phyloP scores from a whole-genome alignment of 2,329 filamentous ascomycete species.

The Diaporthe sp. region DNA sequence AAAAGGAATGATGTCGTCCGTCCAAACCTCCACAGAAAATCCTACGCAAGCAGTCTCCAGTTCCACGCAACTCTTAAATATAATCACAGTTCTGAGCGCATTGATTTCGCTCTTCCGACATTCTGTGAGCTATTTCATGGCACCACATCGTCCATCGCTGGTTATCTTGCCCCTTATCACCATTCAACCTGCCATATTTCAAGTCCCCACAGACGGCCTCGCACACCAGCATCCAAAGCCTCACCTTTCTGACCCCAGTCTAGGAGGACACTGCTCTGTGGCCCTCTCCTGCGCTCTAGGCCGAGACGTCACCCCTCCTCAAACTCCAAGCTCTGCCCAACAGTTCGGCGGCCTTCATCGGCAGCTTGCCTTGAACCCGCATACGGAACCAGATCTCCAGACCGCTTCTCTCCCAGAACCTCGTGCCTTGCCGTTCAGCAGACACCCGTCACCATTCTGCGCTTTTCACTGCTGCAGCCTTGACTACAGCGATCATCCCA shows the following conservation, averaged over 20 bases:
- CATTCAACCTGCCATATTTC: not conserved
- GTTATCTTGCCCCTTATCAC: no score
- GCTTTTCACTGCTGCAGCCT: not conserved
- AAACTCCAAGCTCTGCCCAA: not conserved
- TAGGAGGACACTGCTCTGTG: not conserved
- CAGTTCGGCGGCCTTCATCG: not conserved
- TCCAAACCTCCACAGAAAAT: not conserved
- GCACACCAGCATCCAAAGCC: not conserved
- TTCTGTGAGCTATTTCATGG: not conserved
- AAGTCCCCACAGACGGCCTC: not conserved
- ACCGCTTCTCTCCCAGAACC: not conserved
- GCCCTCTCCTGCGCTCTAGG: no score
- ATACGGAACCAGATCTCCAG: slow-evolving; percentile 31
- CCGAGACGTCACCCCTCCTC: not conserved
- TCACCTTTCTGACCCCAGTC: no score
- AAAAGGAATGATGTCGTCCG: no score
- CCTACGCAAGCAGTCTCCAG: no score
- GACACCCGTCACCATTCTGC: not conserved
- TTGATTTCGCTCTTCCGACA: not conserved
- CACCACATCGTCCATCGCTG: no score
- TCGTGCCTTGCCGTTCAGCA: not conserved
- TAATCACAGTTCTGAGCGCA: no score
- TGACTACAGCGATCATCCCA: slow-evolving; percentile 11
- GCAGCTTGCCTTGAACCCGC: slow-evolving; percentile 30
- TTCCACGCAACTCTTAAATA: not conserved